These are phyloP conservation scores for Nyctanthes arbortristis DNA, from an alignment of 257 asterid genomes.

Conservation along the genomic window DNA sequence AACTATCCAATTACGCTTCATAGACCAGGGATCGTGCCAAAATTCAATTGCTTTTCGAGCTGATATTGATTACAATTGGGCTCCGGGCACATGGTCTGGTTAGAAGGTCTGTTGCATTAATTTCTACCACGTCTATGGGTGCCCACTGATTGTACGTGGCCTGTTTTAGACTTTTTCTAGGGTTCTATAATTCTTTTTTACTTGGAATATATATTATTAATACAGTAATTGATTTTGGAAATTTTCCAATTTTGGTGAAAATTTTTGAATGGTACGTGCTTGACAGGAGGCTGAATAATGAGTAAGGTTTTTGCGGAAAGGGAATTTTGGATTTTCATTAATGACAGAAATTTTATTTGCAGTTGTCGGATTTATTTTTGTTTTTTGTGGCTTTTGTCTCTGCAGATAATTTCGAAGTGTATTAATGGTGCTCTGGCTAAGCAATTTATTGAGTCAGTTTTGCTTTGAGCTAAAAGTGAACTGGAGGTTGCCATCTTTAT, in stretches of 20 bases:
- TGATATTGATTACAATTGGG: neutral
- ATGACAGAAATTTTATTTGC: neutral
- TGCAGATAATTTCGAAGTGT: neutral
- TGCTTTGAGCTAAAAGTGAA: neutral
- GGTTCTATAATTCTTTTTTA: neutral
- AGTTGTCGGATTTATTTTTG: neutral
- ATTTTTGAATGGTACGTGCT: neutral
- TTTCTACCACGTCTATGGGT: neutral
- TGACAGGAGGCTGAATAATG: neutral
- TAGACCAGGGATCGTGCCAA: too few relatives aligned
- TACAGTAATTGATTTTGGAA: neutral
- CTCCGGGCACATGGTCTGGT: neutral
- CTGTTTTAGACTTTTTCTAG: neutral
- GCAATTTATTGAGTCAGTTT: constrained; percentile 1
- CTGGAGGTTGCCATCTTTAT: neutral
- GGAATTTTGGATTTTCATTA: neutral
- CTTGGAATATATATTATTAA: neutral
- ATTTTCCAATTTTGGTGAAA: neutral
- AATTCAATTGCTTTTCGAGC: neutral
- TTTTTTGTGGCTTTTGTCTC: neutral
- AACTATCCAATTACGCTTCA: too few relatives aligned
- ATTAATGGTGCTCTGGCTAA: neutral
- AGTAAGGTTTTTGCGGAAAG: neutral
- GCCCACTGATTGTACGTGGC: neutral
- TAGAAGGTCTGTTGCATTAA: neutral